Percentiles rank a stretch among this genome's conserved stretches.
Conservation (phyloP, 345 rosid species). For the Heritiera littoralis region DNA sequence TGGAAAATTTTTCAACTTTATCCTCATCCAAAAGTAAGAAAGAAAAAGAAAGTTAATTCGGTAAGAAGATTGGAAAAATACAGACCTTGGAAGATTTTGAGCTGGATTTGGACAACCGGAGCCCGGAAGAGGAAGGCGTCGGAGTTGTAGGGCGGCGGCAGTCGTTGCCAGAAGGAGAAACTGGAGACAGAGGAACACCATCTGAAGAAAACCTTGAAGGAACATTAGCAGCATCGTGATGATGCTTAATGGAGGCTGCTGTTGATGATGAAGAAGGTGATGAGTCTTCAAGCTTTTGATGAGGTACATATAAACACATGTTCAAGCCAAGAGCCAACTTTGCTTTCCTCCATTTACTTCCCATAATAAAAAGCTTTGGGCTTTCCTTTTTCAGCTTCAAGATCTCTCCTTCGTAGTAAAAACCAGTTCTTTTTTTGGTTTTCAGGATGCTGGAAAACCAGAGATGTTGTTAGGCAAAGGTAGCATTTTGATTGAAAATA, state of each 20-base stretch:
- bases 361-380: conserved; percentile 36
- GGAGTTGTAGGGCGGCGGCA: conserved; percentile 47
- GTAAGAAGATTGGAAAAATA: neutral
- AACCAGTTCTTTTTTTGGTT: neutral
- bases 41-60: neutral
- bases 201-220: conserved; percentile 44
- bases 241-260: conserved; percentile 1
- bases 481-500: conserved; percentile 3
- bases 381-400: neutral
- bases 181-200: conserved; percentile 41
- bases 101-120: conserved; percentile 54
- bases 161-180: conserved; percentile 21
- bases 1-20: neutral
- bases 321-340: conserved; percentile 74
- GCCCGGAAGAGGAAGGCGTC: conserved; percentile 68
- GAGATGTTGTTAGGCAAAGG: conserved; percentile 7
- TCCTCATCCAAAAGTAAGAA: neutral
- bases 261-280: conserved; percentile 33
- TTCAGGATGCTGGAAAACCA: neutral
- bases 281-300: conserved; percentile 44
- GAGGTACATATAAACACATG: conserved; percentile 69
- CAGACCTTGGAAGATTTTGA: conserved; percentile 63
- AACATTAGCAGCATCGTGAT: conserved; percentile 10
- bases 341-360: conserved; percentile 82
- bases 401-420: conserved; percentile 12